Evolutionary conservation across 345 rosid genomes (phyloP).

Genomic region (Citrus mangshanensis): DNA sequence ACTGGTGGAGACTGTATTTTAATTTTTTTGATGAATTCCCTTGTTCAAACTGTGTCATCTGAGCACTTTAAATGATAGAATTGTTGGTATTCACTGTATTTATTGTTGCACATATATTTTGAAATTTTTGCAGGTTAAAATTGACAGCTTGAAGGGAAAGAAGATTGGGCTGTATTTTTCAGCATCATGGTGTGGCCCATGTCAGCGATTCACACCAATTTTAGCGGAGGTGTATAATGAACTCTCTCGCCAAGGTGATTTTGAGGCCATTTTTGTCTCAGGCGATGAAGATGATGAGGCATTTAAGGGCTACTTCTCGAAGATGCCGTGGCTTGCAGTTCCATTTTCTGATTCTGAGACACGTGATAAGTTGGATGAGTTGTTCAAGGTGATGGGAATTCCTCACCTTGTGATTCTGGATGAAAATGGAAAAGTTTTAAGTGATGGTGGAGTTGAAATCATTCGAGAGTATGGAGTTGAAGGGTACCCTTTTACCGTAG

Average conservation of each 20-base stretch:
- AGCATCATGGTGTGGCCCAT: slow-evolving; percentile 84
- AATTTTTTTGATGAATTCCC: background rate
- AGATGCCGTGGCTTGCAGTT: slow-evolving; percentile 90
- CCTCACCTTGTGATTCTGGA: slow-evolving; percentile 69
- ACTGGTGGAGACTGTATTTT: background rate
- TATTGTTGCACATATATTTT: background rate
- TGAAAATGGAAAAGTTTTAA: slow-evolving; percentile 50
- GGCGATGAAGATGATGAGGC: slow-evolving; percentile 58
- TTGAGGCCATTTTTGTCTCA: slow-evolving; percentile 61
- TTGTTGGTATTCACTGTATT: background rate
- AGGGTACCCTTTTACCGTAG: slow-evolving; percentile 61
- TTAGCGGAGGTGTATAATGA: slow-evolving; percentile 54
- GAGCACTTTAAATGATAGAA: background rate
- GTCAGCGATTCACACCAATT: slow-evolving; percentile 61
- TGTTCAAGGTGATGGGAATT: slow-evolving; percentile 64
- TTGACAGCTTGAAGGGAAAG: slow-evolving; percentile 71
- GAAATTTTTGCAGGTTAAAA: slow-evolving; percentile 44
- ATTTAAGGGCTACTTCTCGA: slow-evolving; percentile 53
- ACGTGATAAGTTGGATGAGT: slow-evolving; percentile 40
- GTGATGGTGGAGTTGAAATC: slow-evolving; percentile 47
- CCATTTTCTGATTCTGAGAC: slow-evolving; percentile 63
- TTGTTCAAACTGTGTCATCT: background rate
- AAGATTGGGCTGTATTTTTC: slow-evolving; percentile 79
- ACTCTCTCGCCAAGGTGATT: slow-evolving; percentile 41
- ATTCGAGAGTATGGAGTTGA: slow-evolving; percentile 60